These are phyloP conservation scores for Neonectria neomacrospora DNA, from an alignment of 2,329 filamentous ascomycete genomes.

Conservation along the genomic window DNA sequence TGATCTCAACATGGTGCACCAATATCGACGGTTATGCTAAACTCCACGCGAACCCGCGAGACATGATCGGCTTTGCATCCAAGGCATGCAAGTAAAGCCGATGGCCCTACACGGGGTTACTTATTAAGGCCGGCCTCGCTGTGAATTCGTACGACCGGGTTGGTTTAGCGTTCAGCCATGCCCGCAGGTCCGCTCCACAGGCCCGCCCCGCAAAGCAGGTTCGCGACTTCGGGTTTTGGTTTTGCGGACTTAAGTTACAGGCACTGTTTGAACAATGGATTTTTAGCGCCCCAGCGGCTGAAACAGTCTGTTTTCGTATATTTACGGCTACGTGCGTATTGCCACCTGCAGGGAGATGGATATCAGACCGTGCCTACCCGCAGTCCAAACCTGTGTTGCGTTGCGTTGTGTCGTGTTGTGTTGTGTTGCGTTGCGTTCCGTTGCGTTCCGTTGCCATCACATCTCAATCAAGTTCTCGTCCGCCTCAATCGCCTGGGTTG, in stretches of 20 bases:
- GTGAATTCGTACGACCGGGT: neutral
- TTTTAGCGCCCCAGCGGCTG: neutral
- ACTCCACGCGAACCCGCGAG: neutral
- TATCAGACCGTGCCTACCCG: neutral
- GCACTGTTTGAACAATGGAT: neutral
- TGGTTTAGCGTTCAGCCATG: neutral
- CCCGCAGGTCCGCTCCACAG: neutral
- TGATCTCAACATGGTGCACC: neutral
- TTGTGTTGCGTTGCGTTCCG: neutral
- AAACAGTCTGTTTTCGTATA: neutral
- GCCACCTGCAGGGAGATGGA: neutral
- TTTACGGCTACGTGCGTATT: neutral
- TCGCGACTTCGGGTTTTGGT: neutral
- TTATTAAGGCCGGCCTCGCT: too few species aligned
- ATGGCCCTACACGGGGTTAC: too few species aligned
- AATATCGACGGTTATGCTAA: neutral
- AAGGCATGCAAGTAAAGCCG: neutral
- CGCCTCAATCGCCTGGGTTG: neutral
- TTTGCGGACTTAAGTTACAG: neutral
- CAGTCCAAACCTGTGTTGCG: neutral
- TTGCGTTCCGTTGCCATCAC: constrained; percentile 8
- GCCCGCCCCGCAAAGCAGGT: too few species aligned
- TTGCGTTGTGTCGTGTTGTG: too few species aligned
- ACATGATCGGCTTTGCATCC: neutral
- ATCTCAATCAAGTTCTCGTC: constrained; percentile 30